Evolutionary conservation across 2,329 filamentous ascomycete genomes (phyloP), one percentile per base, ranked within the genome.

Genomic region (Talaromyces sp.): DNA sequence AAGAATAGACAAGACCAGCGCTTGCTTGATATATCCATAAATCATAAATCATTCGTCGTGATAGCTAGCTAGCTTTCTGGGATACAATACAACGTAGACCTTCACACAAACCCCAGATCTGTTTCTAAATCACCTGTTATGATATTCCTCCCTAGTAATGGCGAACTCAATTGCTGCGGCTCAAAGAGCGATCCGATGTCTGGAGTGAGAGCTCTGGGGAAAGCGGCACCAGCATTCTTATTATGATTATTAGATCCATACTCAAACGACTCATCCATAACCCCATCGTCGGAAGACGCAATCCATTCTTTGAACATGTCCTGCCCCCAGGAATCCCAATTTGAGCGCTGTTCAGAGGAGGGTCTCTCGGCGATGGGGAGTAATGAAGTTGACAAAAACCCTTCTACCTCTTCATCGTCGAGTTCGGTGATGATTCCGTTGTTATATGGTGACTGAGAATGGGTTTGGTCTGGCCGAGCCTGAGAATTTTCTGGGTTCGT

Each of bases 81-180:
- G 40, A 51, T 47, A n/a, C 16, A 47, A 18, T 56, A 56, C n/a
- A 56, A 28, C 18, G 23, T 7, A 16, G 50, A 18, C 10, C 2
- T n/a, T 16, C 33, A 65, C 2, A 56, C 57, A 42, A 76, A 69
- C 1, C 74, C 74, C 33, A 76, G 62, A 66, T 76, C 74, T n/a
- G 64, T 65, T 67, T 76, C 74, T 54, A 76, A 60, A 67, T 76
- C 74, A 3, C 74, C 74, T 0, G 74, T 76, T 3, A 76, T 75
- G 57, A 44, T 63, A 31, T 65, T 7, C 30, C 33, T 56, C n/a
- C 57, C 27, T 28, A 51, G 44, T 28, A 28, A 31, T 4, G 50
- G 30, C 14, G 50, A 30, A 6, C 16, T 6, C 23, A n/a, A 5
- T 30, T 30, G 50, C 23, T 52, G 50, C 5, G 14, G 27, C 30